Percentiles rank a stretch among this genome's conserved stretches.
phyloP scores from a whole-genome alignment of 208 protist species.

The Leishmania aethiopica region DNA sequence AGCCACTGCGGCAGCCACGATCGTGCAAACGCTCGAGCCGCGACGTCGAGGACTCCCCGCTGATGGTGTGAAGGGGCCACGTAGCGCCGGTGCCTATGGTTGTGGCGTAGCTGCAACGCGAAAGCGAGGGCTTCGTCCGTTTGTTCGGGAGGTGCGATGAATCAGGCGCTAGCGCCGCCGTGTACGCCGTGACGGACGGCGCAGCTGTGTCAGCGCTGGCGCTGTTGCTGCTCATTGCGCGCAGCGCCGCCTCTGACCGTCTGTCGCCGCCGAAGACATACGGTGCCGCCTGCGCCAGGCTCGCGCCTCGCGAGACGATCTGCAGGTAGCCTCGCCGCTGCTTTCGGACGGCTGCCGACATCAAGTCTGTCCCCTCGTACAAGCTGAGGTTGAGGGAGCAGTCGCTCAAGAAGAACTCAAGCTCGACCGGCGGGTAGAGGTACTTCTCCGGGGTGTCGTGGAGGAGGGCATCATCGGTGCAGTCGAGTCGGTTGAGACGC shows the following conservation, averaged over 20 bases:
- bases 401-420: constrained; percentile 50
- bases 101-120: not conserved
- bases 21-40: constrained; percentile 21
- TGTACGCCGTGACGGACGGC: not conserved
- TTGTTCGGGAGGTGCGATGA: not conserved
- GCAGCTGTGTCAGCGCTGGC: not conserved
- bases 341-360: constrained; percentile 31
- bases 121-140: not conserved
- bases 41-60: constrained; percentile 26
- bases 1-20: constrained; percentile 33
- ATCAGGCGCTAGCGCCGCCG: not conserved
- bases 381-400: constrained; percentile 46
- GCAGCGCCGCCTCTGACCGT: not conserved
- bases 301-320: constrained; percentile 23
- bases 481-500: constrained; percentile 25
- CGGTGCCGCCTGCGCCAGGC: constrained; percentile 10
- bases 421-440: constrained; percentile 31
- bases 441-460: constrained; percentile 29
- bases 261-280: constrained; percentile 5
- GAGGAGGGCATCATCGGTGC: constrained; percentile 32
- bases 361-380: constrained; percentile 59
- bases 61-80: not conserved
- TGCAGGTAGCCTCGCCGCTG: constrained; percentile 34
- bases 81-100: not conserved
- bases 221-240: not conserved